A percentile compares a stretch with the other conserved stretches of the same genome.
Evolutionary conservation across 768 basidiomycete species (phyloP).

Genomic region (Epithele typhae): DNA sequence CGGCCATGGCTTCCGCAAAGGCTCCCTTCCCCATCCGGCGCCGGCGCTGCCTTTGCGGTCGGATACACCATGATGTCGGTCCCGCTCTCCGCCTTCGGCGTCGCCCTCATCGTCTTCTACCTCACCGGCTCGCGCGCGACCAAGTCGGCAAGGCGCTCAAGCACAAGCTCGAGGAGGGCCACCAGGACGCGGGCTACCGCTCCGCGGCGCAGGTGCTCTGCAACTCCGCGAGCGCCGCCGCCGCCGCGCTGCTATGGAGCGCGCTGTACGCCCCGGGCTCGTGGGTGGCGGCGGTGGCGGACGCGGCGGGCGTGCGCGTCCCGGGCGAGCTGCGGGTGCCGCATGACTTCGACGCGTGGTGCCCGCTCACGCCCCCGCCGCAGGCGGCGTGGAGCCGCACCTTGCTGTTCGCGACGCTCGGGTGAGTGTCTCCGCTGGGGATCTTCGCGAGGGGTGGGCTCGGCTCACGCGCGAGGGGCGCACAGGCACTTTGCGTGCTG

Average conservation of each 20-base stretch:
- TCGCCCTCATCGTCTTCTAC: constrained; percentile 73
- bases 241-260: constrained; percentile 63
- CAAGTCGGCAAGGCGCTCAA: constrained; percentile 77
- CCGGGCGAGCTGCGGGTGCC: constrained; percentile 10
- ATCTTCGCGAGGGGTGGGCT: not conserved
- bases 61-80: constrained; percentile 72
- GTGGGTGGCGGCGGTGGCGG: constrained; percentile 8
- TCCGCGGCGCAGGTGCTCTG: constrained; percentile 78
- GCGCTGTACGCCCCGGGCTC: constrained; percentile 46
- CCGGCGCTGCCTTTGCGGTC: constrained; percentile 68
- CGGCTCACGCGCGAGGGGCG: not conserved
- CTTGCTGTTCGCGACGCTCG: constrained; percentile 60
- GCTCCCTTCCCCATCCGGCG: constrained; percentile 78
- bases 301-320: constrained; percentile 8
- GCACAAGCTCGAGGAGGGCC: constrained; percentile 71
- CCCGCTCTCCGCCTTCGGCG: constrained; percentile 60
- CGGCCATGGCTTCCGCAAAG: constrained; percentile 65
- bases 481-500: constrained; percentile 83
- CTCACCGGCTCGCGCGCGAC: constrained; percentile 79
- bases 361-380: constrained; percentile 46
- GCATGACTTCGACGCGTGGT: constrained; percentile 51
- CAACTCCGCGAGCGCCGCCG: constrained; percentile 66
- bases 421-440: constrained; percentile 38
- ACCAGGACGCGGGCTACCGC: constrained; percentile 71
- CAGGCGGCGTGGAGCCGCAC: constrained; percentile 52